phyloP scores from a whole-genome alignment of 345 rosid species.

The Brassica cretica region DNA sequence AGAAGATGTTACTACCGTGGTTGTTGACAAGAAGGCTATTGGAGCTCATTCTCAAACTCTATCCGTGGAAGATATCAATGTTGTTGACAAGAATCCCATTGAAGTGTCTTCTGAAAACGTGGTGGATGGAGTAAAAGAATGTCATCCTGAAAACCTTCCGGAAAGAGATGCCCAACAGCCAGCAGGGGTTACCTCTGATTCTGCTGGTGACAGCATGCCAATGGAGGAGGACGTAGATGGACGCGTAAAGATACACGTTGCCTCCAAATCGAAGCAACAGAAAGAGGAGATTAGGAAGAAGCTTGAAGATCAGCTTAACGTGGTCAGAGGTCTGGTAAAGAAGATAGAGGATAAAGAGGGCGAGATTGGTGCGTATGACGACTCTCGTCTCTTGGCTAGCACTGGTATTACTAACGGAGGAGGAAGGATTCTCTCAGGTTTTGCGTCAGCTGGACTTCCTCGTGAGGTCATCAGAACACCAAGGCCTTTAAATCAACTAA shows the following conservation, averaged over 20 bases:
- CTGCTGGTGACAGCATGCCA: constrained; percentile 45
- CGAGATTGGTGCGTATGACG: constrained; percentile 48
- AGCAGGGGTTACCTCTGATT: constrained; percentile 16
- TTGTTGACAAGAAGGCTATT: constrained; percentile 37
- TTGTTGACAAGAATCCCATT: constrained; percentile 40
- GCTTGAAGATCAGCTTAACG: constrained; percentile 73
- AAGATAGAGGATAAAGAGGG: constrained; percentile 79
- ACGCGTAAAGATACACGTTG: constrained; percentile 55
- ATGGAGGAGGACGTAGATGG: constrained; percentile 47
- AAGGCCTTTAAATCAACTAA: constrained; percentile 74
- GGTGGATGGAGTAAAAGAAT: constrained; percentile 33
- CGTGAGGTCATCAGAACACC: constrained; percentile 61
- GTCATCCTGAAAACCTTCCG: constrained; percentile 14
- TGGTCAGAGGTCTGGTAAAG: constrained; percentile 74
- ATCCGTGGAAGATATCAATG: constrained; percentile 41
- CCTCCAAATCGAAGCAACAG: constrained; percentile 61
- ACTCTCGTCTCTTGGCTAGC: constrained; percentile 40
- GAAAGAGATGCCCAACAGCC: constrained; percentile 35
- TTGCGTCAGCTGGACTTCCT: constrained; percentile 54
- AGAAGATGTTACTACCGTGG: constrained; percentile 38
- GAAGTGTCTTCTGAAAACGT: constrained; percentile 41
- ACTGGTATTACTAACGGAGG: constrained; percentile 54
- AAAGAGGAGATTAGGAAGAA: constrained; percentile 64
- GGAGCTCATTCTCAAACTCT: constrained; percentile 40
- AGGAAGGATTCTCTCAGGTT: constrained; percentile 61